Conservation (phyloP, 768 basidiomycete species). For the Cystofilobasidium ferigula region DNA sequence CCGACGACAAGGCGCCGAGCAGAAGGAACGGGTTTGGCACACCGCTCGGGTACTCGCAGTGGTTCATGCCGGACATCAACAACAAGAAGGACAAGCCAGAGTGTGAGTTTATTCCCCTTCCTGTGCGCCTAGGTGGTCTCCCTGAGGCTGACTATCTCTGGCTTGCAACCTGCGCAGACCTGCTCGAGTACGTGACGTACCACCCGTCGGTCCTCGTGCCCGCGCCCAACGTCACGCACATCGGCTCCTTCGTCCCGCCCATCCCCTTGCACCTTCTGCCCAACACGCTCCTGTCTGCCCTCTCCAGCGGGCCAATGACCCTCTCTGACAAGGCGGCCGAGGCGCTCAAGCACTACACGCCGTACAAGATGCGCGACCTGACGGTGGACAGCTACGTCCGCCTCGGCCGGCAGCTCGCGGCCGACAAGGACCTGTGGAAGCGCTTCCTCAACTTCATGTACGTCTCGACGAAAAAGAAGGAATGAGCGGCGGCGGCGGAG, state of each 20-base stretch:
- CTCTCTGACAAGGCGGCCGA: not conserved
- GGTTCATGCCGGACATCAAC: slow-evolving; percentile 53
- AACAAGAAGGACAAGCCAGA: slow-evolving; percentile 47
- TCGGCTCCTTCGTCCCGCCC: slow-evolving; percentile 39
- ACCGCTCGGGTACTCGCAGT: slow-evolving; percentile 77
- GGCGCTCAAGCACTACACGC: slow-evolving; percentile 31
- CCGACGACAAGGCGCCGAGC: slow-evolving; percentile 52
- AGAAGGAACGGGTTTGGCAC: slow-evolving; percentile 58
- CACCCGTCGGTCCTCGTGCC: slow-evolving; percentile 15
- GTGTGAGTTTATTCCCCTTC: slow-evolving; percentile 38
- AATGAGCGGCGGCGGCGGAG: too few species aligned
- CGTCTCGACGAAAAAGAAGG: slow-evolving; percentile 15
- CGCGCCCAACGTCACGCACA: not conserved
- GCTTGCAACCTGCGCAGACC: not conserved
- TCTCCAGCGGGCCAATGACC: slow-evolving; percentile 37
- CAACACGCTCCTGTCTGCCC: slow-evolving; percentile 48
- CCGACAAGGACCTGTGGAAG: slow-evolving; percentile 48
- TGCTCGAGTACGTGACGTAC: slow-evolving; percentile 30
- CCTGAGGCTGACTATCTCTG: not conserved
- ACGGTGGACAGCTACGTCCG: slow-evolving; percentile 64
- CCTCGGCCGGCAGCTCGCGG: slow-evolving; percentile 51
- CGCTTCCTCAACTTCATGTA: slow-evolving; percentile 65
- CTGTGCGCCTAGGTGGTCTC: slow-evolving; percentile 10
- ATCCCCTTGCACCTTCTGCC: slow-evolving; percentile 53
- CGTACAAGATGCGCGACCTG: slow-evolving; percentile 64